A percentile compares a stretch with the other conserved stretches of the same genome.
Evolutionary conservation across 306 rosid species (phyloP).

Genomic region (Prosopis cineraria): DNA sequence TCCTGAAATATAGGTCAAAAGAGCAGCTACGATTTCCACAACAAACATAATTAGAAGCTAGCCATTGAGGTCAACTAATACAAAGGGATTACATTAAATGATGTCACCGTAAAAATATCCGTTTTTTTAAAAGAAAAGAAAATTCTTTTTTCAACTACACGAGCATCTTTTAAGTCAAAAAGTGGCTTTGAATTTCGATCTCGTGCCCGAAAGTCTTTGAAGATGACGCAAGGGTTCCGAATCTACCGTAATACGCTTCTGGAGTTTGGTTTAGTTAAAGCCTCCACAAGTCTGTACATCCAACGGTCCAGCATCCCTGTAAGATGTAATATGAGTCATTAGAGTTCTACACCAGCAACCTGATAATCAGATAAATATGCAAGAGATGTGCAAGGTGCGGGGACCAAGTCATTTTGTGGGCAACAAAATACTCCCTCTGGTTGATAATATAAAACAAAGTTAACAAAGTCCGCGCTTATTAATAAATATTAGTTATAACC

Average conservation of each 20-base stretch:
- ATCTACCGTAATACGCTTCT: slow-evolving; percentile 51
- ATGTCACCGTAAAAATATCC: slow-evolving; percentile 9
- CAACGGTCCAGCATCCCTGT: slow-evolving; percentile 96
- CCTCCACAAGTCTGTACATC: slow-evolving; percentile 87
- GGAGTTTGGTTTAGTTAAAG: slow-evolving; percentile 67
- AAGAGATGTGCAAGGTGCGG: background rate
- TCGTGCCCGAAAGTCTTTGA: slow-evolving; percentile 30
- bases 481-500: too few relatives aligned
- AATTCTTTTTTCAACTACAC: slow-evolving; percentile 20
- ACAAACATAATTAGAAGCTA: slow-evolving; percentile 14
- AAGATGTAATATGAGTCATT: slow-evolving; percentile 3
- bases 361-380: slow-evolving; percentile 11
- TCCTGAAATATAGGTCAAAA: background rate
- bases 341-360: background rate
- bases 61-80: slow-evolving; percentile 31
- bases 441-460: too few relatives aligned
- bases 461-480: too few relatives aligned
- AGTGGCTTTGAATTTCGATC: slow-evolving; percentile 19
- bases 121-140: background rate
- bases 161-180: slow-evolving; percentile 19
- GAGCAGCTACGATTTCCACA: background rate
- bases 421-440: too few relatives aligned
- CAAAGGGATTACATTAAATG: slow-evolving; percentile 19
- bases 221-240: slow-evolving; percentile 6
- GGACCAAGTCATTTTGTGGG: too few relatives aligned